Base-by-base conservation (phyloP, 176 grass and related monocot species). In the Lolium rigidum region DNA sequence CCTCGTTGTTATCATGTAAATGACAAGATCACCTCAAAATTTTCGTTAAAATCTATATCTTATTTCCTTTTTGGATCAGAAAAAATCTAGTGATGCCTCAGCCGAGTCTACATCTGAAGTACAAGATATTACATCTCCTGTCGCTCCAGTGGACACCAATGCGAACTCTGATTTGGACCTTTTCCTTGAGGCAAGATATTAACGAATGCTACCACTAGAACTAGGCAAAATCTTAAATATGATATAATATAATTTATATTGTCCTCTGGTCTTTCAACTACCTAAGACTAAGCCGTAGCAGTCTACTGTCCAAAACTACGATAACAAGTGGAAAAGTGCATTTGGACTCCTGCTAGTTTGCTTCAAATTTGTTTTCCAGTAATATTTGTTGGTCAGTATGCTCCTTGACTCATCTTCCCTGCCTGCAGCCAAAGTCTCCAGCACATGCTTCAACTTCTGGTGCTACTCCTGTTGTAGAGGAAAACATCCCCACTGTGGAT, bases 81-180 rank as follows among this genome's bases (percentile, higher is more conserved):
- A 83, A 81, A 94, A 90, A 93, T 61, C 85, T 47, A 94, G 89
- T 58, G 94, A 94, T 82, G 88, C 79, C n/a, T 96, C 88, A 79
- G 85, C 90, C 1, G 94, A 96, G 35, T 96, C 90, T 80, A 86
- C 90, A 51, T 98, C 97, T 82, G 94, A 96, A 75, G 70, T 89
- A 39, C 93, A 98, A 88, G 92, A 98, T 54, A 82, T 43, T 64
- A 46, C 38, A 22, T 89, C 92, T 82, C 85, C 92, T 67, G 85
- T 55, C 11, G 84, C 59, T 85, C 70, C 79, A 72, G 67, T 47
- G 57, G 88, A 85, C 41, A 70, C 74, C 56, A 54, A 67, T 54
- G 41, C 48, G 55, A 88, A 86, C 85, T 86, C 80, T 91, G 62
- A 76, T 83, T 85, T 94, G 61, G 89, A 59, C 72, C 80, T 74